phyloP scores from a whole-genome alignment of 108 stramenopile genomes.

The Skeletonema menzelii region DNA sequence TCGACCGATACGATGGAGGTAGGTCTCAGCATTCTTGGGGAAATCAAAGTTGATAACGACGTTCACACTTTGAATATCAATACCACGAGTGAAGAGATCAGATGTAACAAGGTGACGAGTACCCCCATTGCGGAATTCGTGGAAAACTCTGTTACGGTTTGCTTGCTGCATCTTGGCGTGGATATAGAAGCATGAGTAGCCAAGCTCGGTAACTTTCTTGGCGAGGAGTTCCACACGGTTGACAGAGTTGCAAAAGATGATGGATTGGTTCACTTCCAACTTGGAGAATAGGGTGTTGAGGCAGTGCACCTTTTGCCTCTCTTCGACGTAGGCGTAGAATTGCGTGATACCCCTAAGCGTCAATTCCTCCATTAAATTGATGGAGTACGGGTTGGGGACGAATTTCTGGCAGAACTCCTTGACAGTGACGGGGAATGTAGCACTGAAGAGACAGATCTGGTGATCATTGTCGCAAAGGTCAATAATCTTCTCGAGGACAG shows the following conservation, averaged over 20 bases:
- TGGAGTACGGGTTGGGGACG: slow-evolving; percentile 91
- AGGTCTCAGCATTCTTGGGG: slow-evolving; percentile 98
- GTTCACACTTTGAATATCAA: slow-evolving; percentile 99
- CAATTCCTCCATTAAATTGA: slow-evolving; percentile 99
- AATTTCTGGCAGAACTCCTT: slow-evolving; percentile 94
- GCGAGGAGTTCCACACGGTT: slow-evolving; percentile 98
- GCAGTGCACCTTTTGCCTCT: slow-evolving; percentile 98
- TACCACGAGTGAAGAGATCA: slow-evolving; percentile 98
- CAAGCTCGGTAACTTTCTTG: slow-evolving; percentile 98
- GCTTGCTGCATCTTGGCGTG: slow-evolving; percentile 99
- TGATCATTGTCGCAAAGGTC: slow-evolving; percentile 80
- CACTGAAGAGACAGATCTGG: slow-evolving; percentile 98
- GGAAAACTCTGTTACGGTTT: slow-evolving; percentile 97
- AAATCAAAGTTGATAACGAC: slow-evolving; percentile 99
- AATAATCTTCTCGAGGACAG: slow-evolving; percentile 94
- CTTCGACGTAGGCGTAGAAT: slow-evolving; percentile 99
- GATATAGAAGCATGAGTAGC: slow-evolving; percentile 99
- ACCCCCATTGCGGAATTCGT: slow-evolving; percentile 98
- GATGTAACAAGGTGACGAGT: slow-evolving; percentile 97
- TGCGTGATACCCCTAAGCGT: slow-evolving; percentile 98
- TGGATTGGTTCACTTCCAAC: slow-evolving; percentile 98
- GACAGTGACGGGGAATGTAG: slow-evolving; percentile 98
- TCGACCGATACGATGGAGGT: slow-evolving; percentile 98
- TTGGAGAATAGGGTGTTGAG: slow-evolving; percentile 98
- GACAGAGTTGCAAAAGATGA: slow-evolving; percentile 99